Percentiles rank a stretch among this genome's conserved stretches.
phyloP scores from a whole-genome alignment of 2,329 filamentous ascomycete genomes.

The Knufia petricola region DNA sequence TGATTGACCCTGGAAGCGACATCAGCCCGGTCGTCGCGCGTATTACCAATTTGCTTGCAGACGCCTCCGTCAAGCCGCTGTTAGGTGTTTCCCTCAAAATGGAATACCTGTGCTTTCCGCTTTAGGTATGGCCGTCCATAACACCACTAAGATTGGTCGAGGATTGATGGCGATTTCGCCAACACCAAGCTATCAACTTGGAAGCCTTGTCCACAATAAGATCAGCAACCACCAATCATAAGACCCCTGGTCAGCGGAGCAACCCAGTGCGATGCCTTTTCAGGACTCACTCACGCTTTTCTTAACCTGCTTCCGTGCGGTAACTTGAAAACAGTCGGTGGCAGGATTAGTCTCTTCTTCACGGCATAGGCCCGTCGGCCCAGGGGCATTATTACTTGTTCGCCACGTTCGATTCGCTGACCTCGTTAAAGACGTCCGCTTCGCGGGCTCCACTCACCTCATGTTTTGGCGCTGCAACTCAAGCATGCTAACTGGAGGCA shows the following conservation, averaged over 20 bases:
- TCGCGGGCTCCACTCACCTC: not conserved
- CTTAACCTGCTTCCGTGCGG: not conserved
- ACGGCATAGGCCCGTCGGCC: not conserved
- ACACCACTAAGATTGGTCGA: not conserved
- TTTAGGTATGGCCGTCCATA: not conserved
- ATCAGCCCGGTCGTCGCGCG: not conserved
- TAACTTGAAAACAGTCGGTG: not conserved
- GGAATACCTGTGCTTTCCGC: not conserved
- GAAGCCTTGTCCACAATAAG: conserved; percentile 1
- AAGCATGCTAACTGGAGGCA: not conserved
- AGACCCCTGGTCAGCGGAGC: not conserved
- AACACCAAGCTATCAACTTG: not conserved
- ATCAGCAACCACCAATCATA: conserved; percentile 5
- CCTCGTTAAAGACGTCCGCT: not conserved
- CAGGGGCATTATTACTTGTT: not conserved
- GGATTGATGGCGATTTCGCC: not conserved
- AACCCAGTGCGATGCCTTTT: not conserved
- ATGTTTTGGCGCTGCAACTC: not conserved
- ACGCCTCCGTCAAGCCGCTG: too few relatives aligned
- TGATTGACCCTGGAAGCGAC: not conserved
- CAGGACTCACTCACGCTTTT: not conserved
- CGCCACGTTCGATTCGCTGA: not conserved
- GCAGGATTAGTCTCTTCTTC: not conserved
- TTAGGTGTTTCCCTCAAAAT: not conserved
- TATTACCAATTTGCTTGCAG: not conserved